Percentiles rank a stretch among this genome's conserved stretches.
These are phyloP conservation scores for Leptographium procerum DNA, from an alignment of 2,329 filamentous ascomycete genomes.

Conservation along the genomic window DNA sequence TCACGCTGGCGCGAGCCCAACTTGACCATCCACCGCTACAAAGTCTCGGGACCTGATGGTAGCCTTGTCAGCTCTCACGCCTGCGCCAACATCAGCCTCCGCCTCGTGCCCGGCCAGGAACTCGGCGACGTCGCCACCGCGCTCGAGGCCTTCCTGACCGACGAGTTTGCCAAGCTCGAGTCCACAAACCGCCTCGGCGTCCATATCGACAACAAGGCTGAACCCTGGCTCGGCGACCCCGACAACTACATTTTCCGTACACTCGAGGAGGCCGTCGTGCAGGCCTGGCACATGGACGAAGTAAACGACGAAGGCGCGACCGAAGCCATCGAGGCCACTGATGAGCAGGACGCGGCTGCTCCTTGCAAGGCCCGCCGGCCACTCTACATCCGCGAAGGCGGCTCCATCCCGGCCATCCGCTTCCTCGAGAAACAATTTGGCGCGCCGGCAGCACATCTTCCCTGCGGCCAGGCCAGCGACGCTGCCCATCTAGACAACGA, in stretches of 20 bases:
- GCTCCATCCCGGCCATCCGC: slow-evolving; percentile 85
- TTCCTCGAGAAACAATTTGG: slow-evolving; percentile 91
- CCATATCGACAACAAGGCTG: slow-evolving; percentile 82
- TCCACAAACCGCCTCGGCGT: slow-evolving; percentile 74
- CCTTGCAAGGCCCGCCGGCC: slow-evolving; percentile 43
- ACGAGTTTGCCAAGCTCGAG: slow-evolving; percentile 61
- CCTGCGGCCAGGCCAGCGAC: slow-evolving; percentile 90
- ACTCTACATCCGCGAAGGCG: slow-evolving; percentile 89
- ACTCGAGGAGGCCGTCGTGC: slow-evolving; percentile 71
- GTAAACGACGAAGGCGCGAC: no score
- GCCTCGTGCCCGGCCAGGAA: slow-evolving; percentile 88
- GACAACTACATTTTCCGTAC: slow-evolving; percentile 85
- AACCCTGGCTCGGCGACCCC: slow-evolving; percentile 91
- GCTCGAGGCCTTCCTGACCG: slow-evolving; percentile 55
- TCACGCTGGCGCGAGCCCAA: slow-evolving; percentile 92
- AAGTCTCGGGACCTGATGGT: slow-evolving; percentile 83
- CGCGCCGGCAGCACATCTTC: slow-evolving; percentile 83
- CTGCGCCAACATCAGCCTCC: slow-evolving; percentile 77
- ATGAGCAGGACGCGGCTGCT: slow-evolving; percentile 11
- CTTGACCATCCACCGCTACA: slow-evolving; percentile 84
- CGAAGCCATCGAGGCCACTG: not conserved
- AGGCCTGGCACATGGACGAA: slow-evolving; percentile 61
- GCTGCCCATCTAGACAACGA: slow-evolving; percentile 93
- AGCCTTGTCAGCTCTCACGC: slow-evolving; percentile 86
- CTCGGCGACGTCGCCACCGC: slow-evolving; percentile 62